These are phyloP conservation scores for Senna tora DNA, from an alignment of 306 rosid genomes.

Conservation along the genomic window DNA sequence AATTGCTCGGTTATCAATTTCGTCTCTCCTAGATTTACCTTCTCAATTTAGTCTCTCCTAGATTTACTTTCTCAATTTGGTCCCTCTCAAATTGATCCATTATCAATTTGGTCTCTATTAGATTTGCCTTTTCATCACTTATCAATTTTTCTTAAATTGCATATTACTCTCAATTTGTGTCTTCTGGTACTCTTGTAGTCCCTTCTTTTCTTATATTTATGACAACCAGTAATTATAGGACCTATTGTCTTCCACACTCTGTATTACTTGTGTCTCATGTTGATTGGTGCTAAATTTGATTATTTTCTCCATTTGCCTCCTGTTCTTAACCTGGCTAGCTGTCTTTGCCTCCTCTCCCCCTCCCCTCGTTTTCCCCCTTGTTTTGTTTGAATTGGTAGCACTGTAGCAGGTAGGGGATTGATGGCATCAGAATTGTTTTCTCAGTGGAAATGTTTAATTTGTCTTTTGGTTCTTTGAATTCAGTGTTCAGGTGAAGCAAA, in stretches of 20 bases:
- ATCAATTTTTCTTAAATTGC: background rate
- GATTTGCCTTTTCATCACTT: no score
- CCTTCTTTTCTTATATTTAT: conserved; percentile 8
- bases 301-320: conserved; percentile 4
- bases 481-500: conserved; percentile 89
- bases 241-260: conserved; percentile 17
- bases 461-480: conserved; percentile 34
- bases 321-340: conserved; percentile 12
- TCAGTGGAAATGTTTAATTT: conserved; percentile 11
- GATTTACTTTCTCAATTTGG: no score
- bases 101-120: no score
- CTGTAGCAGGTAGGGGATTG: background rate
- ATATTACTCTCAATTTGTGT: background rate
- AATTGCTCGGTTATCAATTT: no score
- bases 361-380: background rate
- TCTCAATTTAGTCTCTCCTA: no score
- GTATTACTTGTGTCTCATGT: background rate
- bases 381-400: background rate
- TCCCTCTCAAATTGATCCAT: no score
- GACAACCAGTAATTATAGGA: conserved; percentile 7
- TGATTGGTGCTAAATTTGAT: conserved; percentile 2
- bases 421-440: background rate
- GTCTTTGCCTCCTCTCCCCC: background rate
- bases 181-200: conserved; percentile 22
- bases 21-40: no score